These are phyloP conservation scores for Starmerella bombi DNA, from an alignment of 805 yeast species.

Conservation along the genomic window DNA sequence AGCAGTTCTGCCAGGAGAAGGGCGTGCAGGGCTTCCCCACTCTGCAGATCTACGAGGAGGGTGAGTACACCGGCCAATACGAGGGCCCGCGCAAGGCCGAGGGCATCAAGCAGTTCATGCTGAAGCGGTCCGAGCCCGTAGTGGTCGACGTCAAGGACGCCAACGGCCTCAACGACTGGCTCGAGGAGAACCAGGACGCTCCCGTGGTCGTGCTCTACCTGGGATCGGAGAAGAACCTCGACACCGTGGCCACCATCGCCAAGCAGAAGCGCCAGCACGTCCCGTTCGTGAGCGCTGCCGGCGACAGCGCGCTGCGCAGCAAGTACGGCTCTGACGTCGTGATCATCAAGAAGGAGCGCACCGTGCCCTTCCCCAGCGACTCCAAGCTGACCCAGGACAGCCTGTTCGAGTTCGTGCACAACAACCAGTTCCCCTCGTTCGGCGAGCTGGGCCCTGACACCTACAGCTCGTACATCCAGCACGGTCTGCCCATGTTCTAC, in stretches of 20 bases:
- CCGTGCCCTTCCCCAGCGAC: slow-evolving; percentile 14
- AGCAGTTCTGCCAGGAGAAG: slow-evolving; percentile 52
- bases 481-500: slow-evolving; percentile 72
- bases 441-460: slow-evolving; percentile 79
- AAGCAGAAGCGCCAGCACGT: slow-evolving; percentile 47
- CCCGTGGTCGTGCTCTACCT: slow-evolving; percentile 38
- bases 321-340: slow-evolving; percentile 34
- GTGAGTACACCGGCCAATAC: slow-evolving; percentile 45
- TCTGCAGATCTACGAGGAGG: slow-evolving; percentile 49
- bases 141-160: slow-evolving; percentile 40
- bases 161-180: slow-evolving; percentile 39
- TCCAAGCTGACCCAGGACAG: slow-evolving; percentile 26
- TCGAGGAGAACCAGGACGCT: slow-evolving; percentile 21
- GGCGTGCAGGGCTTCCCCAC: slow-evolving; percentile 75
- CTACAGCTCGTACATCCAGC: slow-evolving; percentile 57
- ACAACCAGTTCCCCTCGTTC: slow-evolving; percentile 65
- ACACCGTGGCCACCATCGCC: slow-evolving; percentile 53
- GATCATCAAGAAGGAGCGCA: slow-evolving; percentile 29
- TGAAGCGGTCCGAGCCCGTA: slow-evolving; percentile 69
- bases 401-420: slow-evolving; percentile 38
- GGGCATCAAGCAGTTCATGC: slow-evolving; percentile 66
- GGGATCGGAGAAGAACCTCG: slow-evolving; percentile 37
- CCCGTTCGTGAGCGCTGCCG: slow-evolving; percentile 38
- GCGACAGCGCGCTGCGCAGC: slow-evolving; percentile 30
- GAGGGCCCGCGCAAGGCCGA: slow-evolving; percentile 74